Evolutionary conservation across 192 early-diverging fungal genomes (phyloP).

Genomic region (Coemansia sp.): DNA sequence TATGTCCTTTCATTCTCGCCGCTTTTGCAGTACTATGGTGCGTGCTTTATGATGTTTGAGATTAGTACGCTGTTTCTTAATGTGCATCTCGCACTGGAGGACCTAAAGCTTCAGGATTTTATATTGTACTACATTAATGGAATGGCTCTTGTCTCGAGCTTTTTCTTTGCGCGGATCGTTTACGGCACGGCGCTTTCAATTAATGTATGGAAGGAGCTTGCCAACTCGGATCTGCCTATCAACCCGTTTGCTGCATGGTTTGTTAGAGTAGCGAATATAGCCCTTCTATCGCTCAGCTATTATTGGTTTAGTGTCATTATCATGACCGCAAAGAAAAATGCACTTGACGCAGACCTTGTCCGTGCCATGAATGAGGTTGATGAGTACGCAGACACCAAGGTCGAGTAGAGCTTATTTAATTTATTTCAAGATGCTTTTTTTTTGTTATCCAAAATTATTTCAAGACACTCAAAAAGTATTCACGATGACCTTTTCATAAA

Average conservation of each 20-base stretch:
- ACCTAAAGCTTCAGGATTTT: slow-evolving; percentile 71
- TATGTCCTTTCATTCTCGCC: slow-evolving; percentile 70
- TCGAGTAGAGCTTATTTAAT: background rate
- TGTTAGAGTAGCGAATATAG: slow-evolving; percentile 31
- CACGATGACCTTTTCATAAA: too few species aligned
- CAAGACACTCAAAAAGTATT: too few species aligned
- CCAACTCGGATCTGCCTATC: slow-evolving; percentile 33
- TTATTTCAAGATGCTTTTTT: background rate
- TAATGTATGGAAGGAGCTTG: slow-evolving; percentile 48
- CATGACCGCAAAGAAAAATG: slow-evolving; percentile 42
- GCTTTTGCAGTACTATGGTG: slow-evolving; percentile 84
- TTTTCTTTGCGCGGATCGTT: slow-evolving; percentile 75
- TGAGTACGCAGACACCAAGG: slow-evolving; percentile 14
- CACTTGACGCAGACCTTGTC: slow-evolving; percentile 46
- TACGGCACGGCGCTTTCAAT: slow-evolving; percentile 75
- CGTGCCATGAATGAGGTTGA: slow-evolving; percentile 44
- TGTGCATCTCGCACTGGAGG: slow-evolving; percentile 79
- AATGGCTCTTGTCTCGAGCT: slow-evolving; percentile 69
- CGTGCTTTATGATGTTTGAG: slow-evolving; percentile 89
- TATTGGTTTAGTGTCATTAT: slow-evolving; percentile 53
- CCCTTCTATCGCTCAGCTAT: slow-evolving; percentile 42
- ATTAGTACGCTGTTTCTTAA: slow-evolving; percentile 87
- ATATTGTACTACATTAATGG: slow-evolving; percentile 82
- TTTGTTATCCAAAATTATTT: too few species aligned
- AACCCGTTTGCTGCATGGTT: slow-evolving; percentile 18